A percentile compares a stretch with the other conserved stretches of the same genome.
Evolutionary conservation across 306 rosid species (phyloP).

Genomic region (Prunus salicina): DNA sequence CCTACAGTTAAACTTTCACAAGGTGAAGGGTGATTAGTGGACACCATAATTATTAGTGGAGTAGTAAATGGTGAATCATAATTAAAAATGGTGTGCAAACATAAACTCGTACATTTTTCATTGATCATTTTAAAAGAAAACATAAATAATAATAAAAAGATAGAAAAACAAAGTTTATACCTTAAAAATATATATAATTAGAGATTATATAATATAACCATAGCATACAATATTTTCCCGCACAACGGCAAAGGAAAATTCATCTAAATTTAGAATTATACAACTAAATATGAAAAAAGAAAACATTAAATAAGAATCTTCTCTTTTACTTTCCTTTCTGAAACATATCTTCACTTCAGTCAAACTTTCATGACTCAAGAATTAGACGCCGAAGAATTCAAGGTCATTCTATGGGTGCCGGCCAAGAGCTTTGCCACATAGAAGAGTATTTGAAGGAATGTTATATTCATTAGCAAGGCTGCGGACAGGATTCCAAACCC

Average conservation of each 20-base stretch:
- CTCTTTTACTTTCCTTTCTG: background rate
- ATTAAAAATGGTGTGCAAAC: no score
- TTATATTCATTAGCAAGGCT: slow-evolving; percentile 75
- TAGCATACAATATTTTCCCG: background rate
- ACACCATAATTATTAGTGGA: no score
- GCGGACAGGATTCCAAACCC: slow-evolving; percentile 68
- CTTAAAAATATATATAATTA: no score
- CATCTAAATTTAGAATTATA: slow-evolving; percentile 4
- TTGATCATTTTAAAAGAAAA: no score
- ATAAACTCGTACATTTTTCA: no score
- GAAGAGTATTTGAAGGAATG: slow-evolving; percentile 67
- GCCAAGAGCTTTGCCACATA: slow-evolving; percentile 85
- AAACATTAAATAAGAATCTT: background rate
- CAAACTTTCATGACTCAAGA: slow-evolving; percentile 61
- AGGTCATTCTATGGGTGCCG: slow-evolving; percentile 30
- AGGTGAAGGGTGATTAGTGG: no score
- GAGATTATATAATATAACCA: no score
- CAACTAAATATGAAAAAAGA: background rate
- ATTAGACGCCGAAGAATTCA: background rate
- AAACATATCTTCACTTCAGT: slow-evolving; percentile 25
- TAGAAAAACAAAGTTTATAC: no score
- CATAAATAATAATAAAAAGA: no score
- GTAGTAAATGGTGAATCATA: no score
- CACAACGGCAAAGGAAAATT: background rate
- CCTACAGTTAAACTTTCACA: no score